Conservation (phyloP, 2,329 filamentous ascomycete genomes). For the Venturia oleaginea region DNA sequence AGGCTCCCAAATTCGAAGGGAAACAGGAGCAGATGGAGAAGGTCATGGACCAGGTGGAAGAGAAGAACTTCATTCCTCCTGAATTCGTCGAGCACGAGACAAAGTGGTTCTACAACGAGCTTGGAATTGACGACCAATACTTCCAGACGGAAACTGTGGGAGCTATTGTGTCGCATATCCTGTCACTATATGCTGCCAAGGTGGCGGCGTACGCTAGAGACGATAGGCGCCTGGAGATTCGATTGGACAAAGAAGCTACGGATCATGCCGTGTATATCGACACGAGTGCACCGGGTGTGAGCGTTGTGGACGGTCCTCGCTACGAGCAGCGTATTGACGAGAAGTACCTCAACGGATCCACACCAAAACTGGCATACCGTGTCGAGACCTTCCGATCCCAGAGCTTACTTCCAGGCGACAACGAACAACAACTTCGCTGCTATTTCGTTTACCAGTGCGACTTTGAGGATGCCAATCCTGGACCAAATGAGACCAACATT, state of each 20-base stretch:
- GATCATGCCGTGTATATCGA: conserved; percentile 99
- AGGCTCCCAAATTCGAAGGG: conserved; percentile 87
- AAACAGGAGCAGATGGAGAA: conserved; percentile 85
- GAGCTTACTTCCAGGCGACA: conserved; percentile 64
- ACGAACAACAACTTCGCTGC: conserved; percentile 80
- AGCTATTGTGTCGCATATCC: conserved; percentile 87
- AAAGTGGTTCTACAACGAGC: conserved; percentile 93
- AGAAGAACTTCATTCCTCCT: conserved; percentile 77
- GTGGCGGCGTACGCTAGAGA: conserved; percentile 77
- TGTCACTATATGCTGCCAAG: conserved; percentile 93
- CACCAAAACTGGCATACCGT: conserved; percentile 65
- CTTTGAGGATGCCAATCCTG: conserved; percentile 68
- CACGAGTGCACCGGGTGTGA: conserved; percentile 82
- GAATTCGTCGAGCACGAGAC: conserved; percentile 78
- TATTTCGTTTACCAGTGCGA: conserved; percentile 98
- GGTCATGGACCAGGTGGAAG: conserved; percentile 71
- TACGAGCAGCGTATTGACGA: conserved; percentile 91
- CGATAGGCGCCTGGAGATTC: conserved; percentile 90
- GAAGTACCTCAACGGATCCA: conserved; percentile 77
- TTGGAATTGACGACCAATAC: conserved; percentile 98
- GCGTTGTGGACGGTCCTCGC: conserved; percentile 66
- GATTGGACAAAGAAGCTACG: conserved; percentile 85
- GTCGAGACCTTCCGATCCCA: conserved; percentile 91
- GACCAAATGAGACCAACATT: conserved; percentile 71
- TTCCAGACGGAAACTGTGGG: conserved; percentile 83